Conservation (phyloP, 2,329 filamentous ascomycete species). For the Esteya vermicola region DNA sequence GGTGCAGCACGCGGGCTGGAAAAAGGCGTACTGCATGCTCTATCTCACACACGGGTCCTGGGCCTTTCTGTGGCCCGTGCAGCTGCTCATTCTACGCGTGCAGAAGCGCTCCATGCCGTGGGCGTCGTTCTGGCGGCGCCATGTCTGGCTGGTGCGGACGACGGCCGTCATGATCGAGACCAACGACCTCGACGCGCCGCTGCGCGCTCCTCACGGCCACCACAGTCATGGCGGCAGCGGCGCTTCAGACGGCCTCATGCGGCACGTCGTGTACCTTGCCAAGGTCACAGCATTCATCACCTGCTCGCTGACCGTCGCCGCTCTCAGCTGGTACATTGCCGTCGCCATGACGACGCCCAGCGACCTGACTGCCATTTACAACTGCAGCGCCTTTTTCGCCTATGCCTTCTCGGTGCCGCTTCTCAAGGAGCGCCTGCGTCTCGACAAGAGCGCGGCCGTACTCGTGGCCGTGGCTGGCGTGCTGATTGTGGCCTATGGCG, state of each 20-base stretch:
- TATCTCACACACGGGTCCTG: conserved; percentile 95
- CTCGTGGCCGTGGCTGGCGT: conserved; percentile 79
- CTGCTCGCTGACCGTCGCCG: conserved; percentile 73
- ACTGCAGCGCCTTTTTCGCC: conserved; percentile 96
- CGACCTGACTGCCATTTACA: conserved; percentile 96
- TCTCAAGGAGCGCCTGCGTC: conserved; percentile 67
- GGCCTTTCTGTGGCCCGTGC: conserved; percentile 74
- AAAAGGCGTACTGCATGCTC: conserved; percentile 99
- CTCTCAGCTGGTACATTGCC: conserved; percentile 88
- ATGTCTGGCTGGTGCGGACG: conserved; percentile 33
- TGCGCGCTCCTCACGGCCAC: conserved; percentile 11
- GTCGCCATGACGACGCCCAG: conserved; percentile 86
- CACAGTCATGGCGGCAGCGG: background rate
- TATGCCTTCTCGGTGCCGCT: conserved; percentile 93
- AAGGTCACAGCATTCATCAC: conserved; percentile 72
- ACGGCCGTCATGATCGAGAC: conserved; percentile 72
- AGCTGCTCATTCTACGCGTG: conserved; percentile 65
- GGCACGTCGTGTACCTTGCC: conserved; percentile 53
- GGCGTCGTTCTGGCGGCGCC: conserved; percentile 67
- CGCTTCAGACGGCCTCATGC: background rate
- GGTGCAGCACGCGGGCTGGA: conserved; percentile 87
- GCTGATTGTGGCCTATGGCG: conserved; percentile 89
- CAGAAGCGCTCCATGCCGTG: conserved; percentile 70
- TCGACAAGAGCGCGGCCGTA: conserved; percentile 79
- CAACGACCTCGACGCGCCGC: conserved; percentile 61